Evolutionary conservation across 2,329 filamentous ascomycete species (phyloP), one percentile per base, ranked within the genome.

Genomic region (Hysterium pulicare): DNA sequence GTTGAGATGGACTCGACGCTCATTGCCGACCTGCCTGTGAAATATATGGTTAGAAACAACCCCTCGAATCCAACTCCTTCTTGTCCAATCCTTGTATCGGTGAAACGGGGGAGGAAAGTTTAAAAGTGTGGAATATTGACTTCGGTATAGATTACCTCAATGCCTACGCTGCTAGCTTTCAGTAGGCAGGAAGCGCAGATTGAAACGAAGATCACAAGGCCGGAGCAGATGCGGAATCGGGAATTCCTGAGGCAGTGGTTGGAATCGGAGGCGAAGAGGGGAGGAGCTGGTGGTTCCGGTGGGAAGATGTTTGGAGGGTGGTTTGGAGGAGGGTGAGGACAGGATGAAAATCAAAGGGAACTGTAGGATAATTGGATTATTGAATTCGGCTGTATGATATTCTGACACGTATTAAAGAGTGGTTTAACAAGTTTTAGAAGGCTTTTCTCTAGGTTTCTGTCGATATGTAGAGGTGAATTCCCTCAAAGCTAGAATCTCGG

Each of bases 151-250:
- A 71, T 76, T 42, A 69, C 67, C 20, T 68, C 65, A 15, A 68
- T 76, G 50, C 74, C 74, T 1, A 76, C 73, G 9, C 46, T 77
- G 24, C 54, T 77, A 38, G 68, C 73, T 0, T 77, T 77, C 47
- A 71, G 72, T 47, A 60, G 73, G 15, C 64, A 70, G 42, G 74
- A 77, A 49, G 66, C 74, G 33, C 73, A 76, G 49, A 54, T 74
- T 21, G 68, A 71, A 48, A 76, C 71, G 1, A 69, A 66, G 42
- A 50, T 76, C 11, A 64, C 62, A 4, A 55, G 57, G 33, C 55
- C 72, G n/a, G 67, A 72, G 16, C 61, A 74, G 35, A 61, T 77
- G 66, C 70, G 68, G 57, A 64, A 68, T 45, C 64, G 61, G 48
- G 63, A 63, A 5, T 71, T 71, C 43, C 48, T 77, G 48, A 65